A percentile compares a stretch with the other conserved stretches of the same genome.
These are phyloP conservation scores for Kodamaea leandrae DNA, from an alignment of 805 yeast species.

Conservation along the genomic window DNA sequence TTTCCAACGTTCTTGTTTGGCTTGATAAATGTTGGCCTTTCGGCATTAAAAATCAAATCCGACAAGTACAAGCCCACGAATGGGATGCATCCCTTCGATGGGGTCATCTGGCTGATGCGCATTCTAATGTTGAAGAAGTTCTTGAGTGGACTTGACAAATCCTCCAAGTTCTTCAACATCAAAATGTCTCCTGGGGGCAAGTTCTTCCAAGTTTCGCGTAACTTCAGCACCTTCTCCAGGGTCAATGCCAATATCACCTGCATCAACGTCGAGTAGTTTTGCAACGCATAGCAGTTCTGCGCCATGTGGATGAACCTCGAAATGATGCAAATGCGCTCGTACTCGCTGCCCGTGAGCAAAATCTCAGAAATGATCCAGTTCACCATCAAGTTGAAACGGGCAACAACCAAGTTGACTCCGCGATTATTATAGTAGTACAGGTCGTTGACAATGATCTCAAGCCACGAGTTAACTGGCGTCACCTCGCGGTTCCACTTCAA, in stretches of 20 bases:
- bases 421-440: conserved; percentile 43
- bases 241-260: conserved; percentile 82
- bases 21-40: conserved; percentile 50
- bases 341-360: conserved; percentile 58
- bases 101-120: conserved; percentile 57
- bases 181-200: conserved; percentile 71
- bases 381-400: conserved; percentile 83
- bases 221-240: conserved; percentile 56
- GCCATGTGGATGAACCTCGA: conserved; percentile 88
- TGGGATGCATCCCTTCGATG: conserved; percentile 80
- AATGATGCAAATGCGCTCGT: conserved; percentile 65
- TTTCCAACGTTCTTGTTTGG: conserved; percentile 3
- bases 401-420: conserved; percentile 80
- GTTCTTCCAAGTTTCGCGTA: conserved; percentile 70
- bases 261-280: conserved; percentile 84
- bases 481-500: conserved; percentile 67
- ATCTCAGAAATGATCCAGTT: conserved; percentile 93
- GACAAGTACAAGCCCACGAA: conserved; percentile 83
- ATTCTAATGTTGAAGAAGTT: conserved; percentile 69
- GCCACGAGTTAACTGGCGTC: conserved; percentile 78
- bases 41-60: conserved; percentile 75
- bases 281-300: conserved; percentile 63
- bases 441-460: conserved; percentile 63
- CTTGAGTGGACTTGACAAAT: conserved; percentile 67
- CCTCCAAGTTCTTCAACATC: conserved; percentile 64